Base-by-base conservation (phyloP, 495 filamentous ascomycete genomes). In the Penicillium manginii region DNA sequence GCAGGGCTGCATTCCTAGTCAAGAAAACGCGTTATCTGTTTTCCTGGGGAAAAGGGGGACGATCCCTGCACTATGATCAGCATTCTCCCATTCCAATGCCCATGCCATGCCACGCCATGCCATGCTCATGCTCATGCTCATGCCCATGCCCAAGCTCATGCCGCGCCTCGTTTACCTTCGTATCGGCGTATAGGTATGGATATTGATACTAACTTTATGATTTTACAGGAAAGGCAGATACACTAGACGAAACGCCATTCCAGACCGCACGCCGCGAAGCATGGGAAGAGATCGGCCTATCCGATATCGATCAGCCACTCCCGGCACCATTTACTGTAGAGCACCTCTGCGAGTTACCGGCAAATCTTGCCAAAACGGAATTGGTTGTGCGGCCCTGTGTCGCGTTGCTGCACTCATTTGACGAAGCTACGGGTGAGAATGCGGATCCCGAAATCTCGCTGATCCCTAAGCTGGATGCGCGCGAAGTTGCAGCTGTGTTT, bases 401-500 rank as follows among this genome's bases (percentile, higher is more conserved):
- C 0, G 92, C 92, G 19, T 86, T 92, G 42, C 76, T 97, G 22
- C 88, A 90, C 62, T 80, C 87, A 4, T 81, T 79, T 52, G 76
- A 82, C 59, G 69, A 73, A 15, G 46, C 29, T 6, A 70, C 68
- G 2, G 71, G 68, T 9, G 49, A 67, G 39, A 65, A 73, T 40
- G 78, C 79, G 0, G 73, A 83, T 32, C 87, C 83, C 2, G 90
- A 93, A 61, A 83, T 87, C 18, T 80, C 76, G 48, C 80, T 96
- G 66, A 89, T 96, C 43, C 91, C 91, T 0, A 79, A 82, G 23
- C 78, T 96, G 5, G 89, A 96, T 73, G 85, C 91, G 7, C 86
- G 87, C 53, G 92, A 97, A 73, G 92, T 97, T 1, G 91, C 90
- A 3, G 90, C 89, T n/a, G 91, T 96, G 21, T 97, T 96, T 72